These are phyloP conservation scores for Aureobasidium sp. DNA, from an alignment of 2,329 filamentous ascomycete species.

Conservation along the genomic window DNA sequence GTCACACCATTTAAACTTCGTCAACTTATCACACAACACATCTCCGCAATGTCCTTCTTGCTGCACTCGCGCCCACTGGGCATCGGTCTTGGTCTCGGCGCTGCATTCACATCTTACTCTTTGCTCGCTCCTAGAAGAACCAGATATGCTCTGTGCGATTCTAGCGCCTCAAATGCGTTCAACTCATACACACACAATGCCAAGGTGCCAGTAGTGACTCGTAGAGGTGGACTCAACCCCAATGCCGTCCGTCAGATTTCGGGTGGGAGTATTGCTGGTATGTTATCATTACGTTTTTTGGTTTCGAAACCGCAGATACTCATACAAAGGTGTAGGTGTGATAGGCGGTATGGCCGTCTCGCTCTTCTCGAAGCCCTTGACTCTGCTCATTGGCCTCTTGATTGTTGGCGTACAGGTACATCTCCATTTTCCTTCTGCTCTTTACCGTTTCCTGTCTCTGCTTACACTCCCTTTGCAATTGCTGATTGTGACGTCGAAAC, in stretches of 20 bases:
- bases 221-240: conserved; percentile 35
- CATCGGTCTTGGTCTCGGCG: conserved; percentile 21
- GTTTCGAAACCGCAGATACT: neutral
- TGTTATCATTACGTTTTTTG: neutral
- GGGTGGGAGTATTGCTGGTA: conserved; percentile 41
- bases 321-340: conserved; percentile 44
- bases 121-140: conserved; percentile 23
- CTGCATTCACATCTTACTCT: conserved; percentile 22
- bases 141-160: conserved; percentile 25
- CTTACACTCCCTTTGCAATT: conserved; percentile 7
- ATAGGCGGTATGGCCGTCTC: conserved; percentile 58
- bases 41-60: conserved; percentile 30
- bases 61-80: conserved; percentile 35
- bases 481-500: conserved; percentile 8
- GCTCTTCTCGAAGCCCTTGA: conserved; percentile 64
- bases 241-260: conserved; percentile 39
- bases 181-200: conserved; percentile 29
- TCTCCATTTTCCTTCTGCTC: neutral
- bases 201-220: conserved; percentile 29
- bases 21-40: neutral
- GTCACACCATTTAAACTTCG: neutral
- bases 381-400: conserved; percentile 58
- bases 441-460: neutral
- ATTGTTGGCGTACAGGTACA: conserved; percentile 58
- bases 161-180: conserved; percentile 19